Percentiles rank a stretch among this genome's conserved stretches.
Evolutionary conservation across 139 green algal genomes (phyloP).

Genomic region (Mychonastes homosphaera): DNA sequence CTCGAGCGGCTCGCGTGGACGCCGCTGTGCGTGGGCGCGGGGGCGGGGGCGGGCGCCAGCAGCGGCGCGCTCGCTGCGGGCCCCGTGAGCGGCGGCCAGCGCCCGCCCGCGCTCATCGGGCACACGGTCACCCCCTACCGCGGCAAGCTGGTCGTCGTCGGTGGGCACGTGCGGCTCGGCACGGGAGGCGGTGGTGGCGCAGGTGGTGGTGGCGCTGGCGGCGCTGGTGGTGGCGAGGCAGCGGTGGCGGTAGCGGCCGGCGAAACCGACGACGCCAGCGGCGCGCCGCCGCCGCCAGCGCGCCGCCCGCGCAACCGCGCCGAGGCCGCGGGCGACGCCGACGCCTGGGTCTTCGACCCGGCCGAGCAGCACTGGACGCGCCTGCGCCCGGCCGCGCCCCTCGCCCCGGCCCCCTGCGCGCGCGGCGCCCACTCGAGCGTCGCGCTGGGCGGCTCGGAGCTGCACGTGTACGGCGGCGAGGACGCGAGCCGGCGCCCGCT

Average conservation of each 20-base stretch:
- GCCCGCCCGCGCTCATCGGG: constrained; percentile 27
- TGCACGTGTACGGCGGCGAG: constrained; percentile 81
- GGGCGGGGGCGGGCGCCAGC: background rate
- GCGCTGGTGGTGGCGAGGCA: too few relatives aligned
- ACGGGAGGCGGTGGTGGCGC: too few relatives aligned
- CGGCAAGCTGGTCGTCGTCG: constrained; percentile 59
- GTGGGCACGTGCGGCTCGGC: constrained; percentile 67
- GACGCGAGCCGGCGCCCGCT: constrained; percentile 51
- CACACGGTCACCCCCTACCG: constrained; percentile 39
- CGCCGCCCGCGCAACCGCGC: too few relatives aligned
- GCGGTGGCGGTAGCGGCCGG: too few relatives aligned
- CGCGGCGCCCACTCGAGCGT: constrained; percentile 67
- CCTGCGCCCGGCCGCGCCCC: too few relatives aligned
- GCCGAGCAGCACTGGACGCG: too few relatives aligned
- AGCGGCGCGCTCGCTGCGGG: background rate
- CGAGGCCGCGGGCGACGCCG: too few relatives aligned
- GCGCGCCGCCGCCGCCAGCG: too few relatives aligned
- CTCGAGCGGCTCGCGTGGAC: constrained; percentile 60
- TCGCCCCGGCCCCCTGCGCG: constrained; percentile 30
- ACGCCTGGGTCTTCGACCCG: too few relatives aligned
- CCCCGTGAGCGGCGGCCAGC: background rate
- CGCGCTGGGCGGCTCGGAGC: constrained; percentile 42
- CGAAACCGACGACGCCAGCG: too few relatives aligned
- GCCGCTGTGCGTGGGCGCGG: constrained; percentile 6
- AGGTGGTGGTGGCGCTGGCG: too few relatives aligned